Evolutionary conservation across 2,329 filamentous ascomycete genomes (phyloP).

Genomic region (Aaosphaeria pasadenensis): DNA sequence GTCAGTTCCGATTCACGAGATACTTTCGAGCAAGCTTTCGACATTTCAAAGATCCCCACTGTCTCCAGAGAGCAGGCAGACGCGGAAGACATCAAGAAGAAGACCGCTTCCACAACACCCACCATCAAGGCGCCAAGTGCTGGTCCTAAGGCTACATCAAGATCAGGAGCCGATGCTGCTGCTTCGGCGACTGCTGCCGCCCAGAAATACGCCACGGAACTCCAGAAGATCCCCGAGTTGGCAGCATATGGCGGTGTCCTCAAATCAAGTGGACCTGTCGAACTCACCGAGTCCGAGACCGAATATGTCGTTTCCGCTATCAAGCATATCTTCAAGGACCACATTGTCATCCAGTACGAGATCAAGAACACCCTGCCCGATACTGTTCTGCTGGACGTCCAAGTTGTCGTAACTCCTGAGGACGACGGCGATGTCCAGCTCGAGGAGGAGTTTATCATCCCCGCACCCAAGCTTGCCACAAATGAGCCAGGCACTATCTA

Average conservation of each 20-base stretch:
- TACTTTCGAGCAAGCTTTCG: slow-evolving; percentile 82
- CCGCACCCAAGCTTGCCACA: slow-evolving; percentile 74
- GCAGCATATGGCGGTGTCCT: slow-evolving; percentile 84
- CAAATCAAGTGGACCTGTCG: slow-evolving; percentile 82
- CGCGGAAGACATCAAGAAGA: slow-evolving; percentile 94
- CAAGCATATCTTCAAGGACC: slow-evolving; percentile 98
- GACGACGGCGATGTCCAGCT: slow-evolving; percentile 71
- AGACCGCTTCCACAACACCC: slow-evolving; percentile 87
- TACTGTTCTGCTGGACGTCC: slow-evolving; percentile 50
- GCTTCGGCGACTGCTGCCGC: slow-evolving; percentile 76
- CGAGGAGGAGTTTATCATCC: slow-evolving; percentile 89
- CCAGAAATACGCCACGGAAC: slow-evolving; percentile 84
- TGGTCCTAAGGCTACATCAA: slow-evolving; percentile 69
- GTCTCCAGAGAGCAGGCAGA: slow-evolving; percentile 95
- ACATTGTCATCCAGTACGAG: slow-evolving; percentile 93
- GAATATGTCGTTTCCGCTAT: slow-evolving; percentile 92
- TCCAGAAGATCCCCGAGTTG: slow-evolving; percentile 87
- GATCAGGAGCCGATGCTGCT: slow-evolving; percentile 68
- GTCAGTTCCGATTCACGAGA: slow-evolving; percentile 89
- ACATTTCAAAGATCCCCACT: slow-evolving; percentile 84
- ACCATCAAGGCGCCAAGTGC: slow-evolving; percentile 90
- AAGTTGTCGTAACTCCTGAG: slow-evolving; percentile 78
- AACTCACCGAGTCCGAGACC: slow-evolving; percentile 94
- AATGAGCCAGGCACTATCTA: slow-evolving; percentile 92
- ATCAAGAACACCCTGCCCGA: slow-evolving; percentile 95